Evolutionary conservation across 2,329 filamentous ascomycete species (phyloP).

Genomic region (Colletotrichum falcatum): DNA sequence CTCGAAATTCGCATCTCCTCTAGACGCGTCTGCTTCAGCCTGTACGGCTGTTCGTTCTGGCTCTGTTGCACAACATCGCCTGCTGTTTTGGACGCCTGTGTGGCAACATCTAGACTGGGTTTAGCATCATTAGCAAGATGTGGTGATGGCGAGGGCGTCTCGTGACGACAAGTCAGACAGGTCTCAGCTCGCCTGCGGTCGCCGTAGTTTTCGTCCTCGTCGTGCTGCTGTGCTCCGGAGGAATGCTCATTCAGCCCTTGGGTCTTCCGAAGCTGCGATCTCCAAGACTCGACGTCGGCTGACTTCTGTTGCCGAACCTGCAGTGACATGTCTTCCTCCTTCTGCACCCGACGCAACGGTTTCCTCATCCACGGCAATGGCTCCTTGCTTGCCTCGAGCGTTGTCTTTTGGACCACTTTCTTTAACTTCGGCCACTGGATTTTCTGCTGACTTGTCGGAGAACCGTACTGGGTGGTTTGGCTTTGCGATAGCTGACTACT

Average conservation of each 20-base stretch:
- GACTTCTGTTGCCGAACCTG: slow-evolving; percentile 13
- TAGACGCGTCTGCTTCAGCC: not conserved
- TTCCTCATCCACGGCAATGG: slow-evolving; percentile 30
- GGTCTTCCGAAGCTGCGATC: slow-evolving; percentile 32
- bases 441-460: not conserved
- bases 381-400: not conserved
- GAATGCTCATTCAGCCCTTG: not conserved
- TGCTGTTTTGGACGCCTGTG: not conserved
- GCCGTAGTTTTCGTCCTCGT: not conserved
- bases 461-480: not conserved
- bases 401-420: slow-evolving; percentile 25
- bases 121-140: not conserved
- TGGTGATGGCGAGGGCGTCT: not conserved
- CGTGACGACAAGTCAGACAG: slow-evolving; percentile 15
- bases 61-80: not conserved
- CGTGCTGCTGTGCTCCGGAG: not conserved
- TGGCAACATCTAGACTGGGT: not conserved
- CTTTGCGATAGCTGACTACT: not conserved
- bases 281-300: slow-evolving; percentile 23
- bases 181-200: slow-evolving; percentile 22
- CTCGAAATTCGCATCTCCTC: slow-evolving; percentile 3
- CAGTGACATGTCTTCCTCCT: slow-evolving; percentile 30
- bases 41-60: not conserved
- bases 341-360: slow-evolving; percentile 33
- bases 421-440: slow-evolving; percentile 38